Conservation (phyloP, 2,329 filamentous ascomycete species). For the Claviceps sp. region DNA sequence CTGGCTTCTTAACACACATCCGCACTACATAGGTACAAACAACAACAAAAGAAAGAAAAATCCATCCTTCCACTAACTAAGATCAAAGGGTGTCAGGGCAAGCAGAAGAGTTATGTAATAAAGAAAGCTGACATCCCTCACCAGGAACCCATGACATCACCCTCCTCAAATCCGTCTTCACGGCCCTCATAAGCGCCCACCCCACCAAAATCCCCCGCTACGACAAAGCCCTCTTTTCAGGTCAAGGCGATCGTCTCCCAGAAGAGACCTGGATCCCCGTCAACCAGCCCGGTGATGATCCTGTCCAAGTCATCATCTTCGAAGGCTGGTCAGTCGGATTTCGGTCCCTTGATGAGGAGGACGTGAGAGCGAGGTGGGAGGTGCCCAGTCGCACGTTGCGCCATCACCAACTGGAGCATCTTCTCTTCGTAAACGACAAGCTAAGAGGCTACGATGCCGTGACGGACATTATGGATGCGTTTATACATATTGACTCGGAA, state of each 20-base stretch:
- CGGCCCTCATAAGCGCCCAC: conserved; percentile 35
- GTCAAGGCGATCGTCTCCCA: conserved; percentile 62
- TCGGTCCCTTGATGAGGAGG: conserved; percentile 41
- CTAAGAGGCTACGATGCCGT: conserved; percentile 34
- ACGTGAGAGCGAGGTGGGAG: conserved; percentile 38
- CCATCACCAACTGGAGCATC: conserved; percentile 33
- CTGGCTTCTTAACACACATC: neutral
- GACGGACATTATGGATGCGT: conserved; percentile 37
- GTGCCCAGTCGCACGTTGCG: conserved; percentile 34
- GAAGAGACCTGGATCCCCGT: conserved; percentile 46
- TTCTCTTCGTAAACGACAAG: conserved; percentile 35
- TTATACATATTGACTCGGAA: conserved; percentile 54
- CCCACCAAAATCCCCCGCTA: conserved; percentile 55
- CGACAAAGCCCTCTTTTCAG: conserved; percentile 67
- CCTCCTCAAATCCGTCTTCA: conserved; percentile 51
- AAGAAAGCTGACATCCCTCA: neutral
- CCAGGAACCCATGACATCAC: conserved; percentile 58
- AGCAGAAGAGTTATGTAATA: neutral
- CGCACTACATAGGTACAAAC: too few relatives aligned
- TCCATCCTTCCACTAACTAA: too few relatives aligned
- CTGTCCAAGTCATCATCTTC: conserved; percentile 57
- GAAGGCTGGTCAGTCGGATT: conserved; percentile 92
- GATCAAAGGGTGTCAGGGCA: neutral
- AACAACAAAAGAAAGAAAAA: too few relatives aligned
- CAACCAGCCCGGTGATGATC: conserved; percentile 34